Base-by-base conservation (phyloP, 768 basidiomycete species). In the Infundibulicybe gibba region DNA sequence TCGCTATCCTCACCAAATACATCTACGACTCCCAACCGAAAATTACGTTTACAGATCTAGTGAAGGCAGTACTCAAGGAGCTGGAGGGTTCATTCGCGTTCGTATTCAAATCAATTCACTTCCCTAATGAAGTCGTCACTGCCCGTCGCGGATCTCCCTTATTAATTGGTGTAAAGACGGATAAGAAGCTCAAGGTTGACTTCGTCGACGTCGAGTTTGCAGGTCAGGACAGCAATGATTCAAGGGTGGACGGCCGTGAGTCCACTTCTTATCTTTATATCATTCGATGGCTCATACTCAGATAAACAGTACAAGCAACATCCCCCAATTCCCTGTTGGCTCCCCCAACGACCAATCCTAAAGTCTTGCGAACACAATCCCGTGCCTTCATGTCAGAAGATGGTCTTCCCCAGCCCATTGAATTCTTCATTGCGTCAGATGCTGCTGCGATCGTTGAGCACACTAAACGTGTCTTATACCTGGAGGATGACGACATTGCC, bases 141-240 rank as follows among this genome's bases (percentile, higher is more conserved):
- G 93, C 94, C 48, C 93, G 94, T 57, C 90, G 97, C 60, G 97
- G 97, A 56, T 97, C 95, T 12, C 97, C 97, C 21, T 82, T 99
- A 25, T 70, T 98, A 48, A 83, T 99, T 60, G 97, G 97, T 72
- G 95, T 99, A 62, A 98, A 98, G 85, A 98, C 97, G 14, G 95
- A 99, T 65, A 94, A 97, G 79, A 98, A 98, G 70, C 80, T 99
- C 60, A 99, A 99, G 76, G 95, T 98, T 33, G 97, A 99, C 72
- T 98, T 99, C 57, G 95, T 99, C 40, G 97, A 98, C 68, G 97
- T 99, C 47, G 94, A 98, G 65, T 83, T 98, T 58, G 83, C 88
- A 31, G 84, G 85, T 34, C 79, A 87, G 38, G 87, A 90, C 52
- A 72, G 56, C 57, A 71, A 63, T 34, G 69, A 70, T 45, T 67